phyloP scores from a whole-genome alignment of 768 basidiomycete genomes.

The Suillus variegatus region DNA sequence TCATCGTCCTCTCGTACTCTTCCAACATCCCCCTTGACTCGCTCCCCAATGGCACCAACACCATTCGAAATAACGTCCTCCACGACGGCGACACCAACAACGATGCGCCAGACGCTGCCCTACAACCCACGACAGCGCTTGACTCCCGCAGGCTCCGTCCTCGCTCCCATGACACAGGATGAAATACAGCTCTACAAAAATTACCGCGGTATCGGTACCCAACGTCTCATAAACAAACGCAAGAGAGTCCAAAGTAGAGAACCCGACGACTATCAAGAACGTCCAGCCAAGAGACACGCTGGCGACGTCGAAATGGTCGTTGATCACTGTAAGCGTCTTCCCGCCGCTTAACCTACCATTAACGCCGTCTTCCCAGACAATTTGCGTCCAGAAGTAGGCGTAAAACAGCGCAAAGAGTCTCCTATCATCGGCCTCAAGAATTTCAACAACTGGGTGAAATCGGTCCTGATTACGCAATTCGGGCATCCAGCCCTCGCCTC shows the following conservation, averaged over 20 bases:
- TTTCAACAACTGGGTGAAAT: slow-evolving; percentile 99
- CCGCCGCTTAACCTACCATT: slow-evolving; percentile 7
- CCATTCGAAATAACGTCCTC: slow-evolving; percentile 38
- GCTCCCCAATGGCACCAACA: slow-evolving; percentile 24
- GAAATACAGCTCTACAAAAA: slow-evolving; percentile 63
- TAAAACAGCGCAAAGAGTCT: slow-evolving; percentile 79
- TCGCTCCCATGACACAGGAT: slow-evolving; percentile 61
- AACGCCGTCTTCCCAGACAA: slow-evolving; percentile 63
- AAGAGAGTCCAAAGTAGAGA: slow-evolving; percentile 47
- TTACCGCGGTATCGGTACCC: slow-evolving; percentile 57
- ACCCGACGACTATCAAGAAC: slow-evolving; percentile 40
- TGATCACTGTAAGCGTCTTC: slow-evolving; percentile 67
- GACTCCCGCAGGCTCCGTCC: slow-evolving; percentile 61
- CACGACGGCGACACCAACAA: slow-evolving; percentile 24
- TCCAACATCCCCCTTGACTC: slow-evolving; percentile 32
- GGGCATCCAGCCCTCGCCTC: slow-evolving; percentile 67
- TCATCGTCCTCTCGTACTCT: slow-evolving; percentile 24
- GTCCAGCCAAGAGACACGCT: slow-evolving; percentile 51
- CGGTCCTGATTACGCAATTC: slow-evolving; percentile 90
- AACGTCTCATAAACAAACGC: slow-evolving; percentile 50
- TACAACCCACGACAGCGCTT: slow-evolving; percentile 67
- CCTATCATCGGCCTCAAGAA: slow-evolving; percentile 96
- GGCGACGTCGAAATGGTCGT: slow-evolving; percentile 77
- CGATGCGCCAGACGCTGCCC: slow-evolving; percentile 42
- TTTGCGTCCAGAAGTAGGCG: slow-evolving; percentile 87